Base-by-base conservation (phyloP, 352 stramenopile species). In the Globisporangium heterothallicum region DNA sequence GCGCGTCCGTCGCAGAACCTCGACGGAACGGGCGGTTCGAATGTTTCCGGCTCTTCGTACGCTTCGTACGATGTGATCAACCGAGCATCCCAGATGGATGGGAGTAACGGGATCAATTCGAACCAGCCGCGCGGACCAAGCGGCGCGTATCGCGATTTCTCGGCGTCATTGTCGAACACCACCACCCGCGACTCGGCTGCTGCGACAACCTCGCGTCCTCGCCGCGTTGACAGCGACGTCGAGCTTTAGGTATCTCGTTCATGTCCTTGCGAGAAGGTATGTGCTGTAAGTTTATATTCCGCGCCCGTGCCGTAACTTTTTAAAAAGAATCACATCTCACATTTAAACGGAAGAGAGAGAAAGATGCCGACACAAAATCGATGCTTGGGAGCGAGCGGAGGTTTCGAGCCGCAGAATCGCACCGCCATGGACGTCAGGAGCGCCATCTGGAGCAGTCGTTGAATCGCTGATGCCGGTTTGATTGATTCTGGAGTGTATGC, bases 141-240 rank as follows among this genome's bases (percentile, higher is more conserved):
- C 44, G 49, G 38, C 7, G 48, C 57, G 16, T 32, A 51, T 21
- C 51, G 53, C 48, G 26, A 41, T 42, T 51, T 53, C 53, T 71
- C 60, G 30, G 35, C 40, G 59, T 40, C 32, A n/a, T n/a, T n/a
- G 27, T 38, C 53, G 21, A 66, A 63, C 26, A 34, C 26, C 9
- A 49, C 34, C 22, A 35, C 56, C 7, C 48, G 53, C 16, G 16
- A 27, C 35, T 25, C 36, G 26, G 22, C 27, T 34, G 47, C 49
- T 16, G 32, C 49, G 13, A 21, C 41, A 10, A 16, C 32, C n/a
- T 26, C 46, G 8, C 70, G 62, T 13, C 57, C 47, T 35, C 67
- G 70, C 36, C 70, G 72, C 12, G 60, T 84, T 9, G 76, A 84
- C 52, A 88, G 74, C 51, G 76, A 88, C 32, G 60, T 87, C 29